Evolutionary conservation across 495 filamentous ascomycete genomes (phyloP).

Genomic region (Lineolata rhizophorae): DNA sequence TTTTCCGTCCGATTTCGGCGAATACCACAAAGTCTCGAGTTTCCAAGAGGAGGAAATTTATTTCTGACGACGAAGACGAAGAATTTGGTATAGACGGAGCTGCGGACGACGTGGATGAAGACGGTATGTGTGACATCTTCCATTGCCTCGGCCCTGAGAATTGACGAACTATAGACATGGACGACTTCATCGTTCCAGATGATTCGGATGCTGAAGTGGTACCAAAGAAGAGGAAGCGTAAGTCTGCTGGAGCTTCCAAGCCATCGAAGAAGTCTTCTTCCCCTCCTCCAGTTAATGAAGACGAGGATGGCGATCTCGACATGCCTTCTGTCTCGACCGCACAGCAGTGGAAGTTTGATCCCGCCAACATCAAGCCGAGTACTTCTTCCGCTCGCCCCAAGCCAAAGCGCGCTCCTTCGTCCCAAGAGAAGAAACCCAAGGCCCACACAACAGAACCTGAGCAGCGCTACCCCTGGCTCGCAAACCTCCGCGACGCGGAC

Average conservation of each 20-base stretch:
- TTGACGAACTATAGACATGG: conserved; percentile 35
- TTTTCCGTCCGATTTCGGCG: conserved; percentile 18
- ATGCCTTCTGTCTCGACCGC: conserved; percentile 50
- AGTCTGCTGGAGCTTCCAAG: conserved; percentile 28
- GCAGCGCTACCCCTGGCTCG: conserved; percentile 74
- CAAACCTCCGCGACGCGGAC: conserved; percentile 61
- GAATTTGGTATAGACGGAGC: conserved; percentile 40
- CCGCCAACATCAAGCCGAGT: conserved; percentile 41
- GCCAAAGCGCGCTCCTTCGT: conserved; percentile 15
- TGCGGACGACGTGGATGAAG: conserved; percentile 30
- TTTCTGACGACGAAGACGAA: conserved; percentile 38
- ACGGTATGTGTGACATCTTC: conserved; percentile 20
- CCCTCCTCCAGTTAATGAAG: conserved; percentile 12
- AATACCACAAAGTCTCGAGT: conserved; percentile 14
- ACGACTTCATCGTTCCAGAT: conserved; percentile 64
- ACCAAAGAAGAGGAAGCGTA: conserved; percentile 52
- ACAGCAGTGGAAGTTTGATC: conserved; percentile 69
- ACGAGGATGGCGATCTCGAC: conserved; percentile 29
- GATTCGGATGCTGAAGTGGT: conserved; percentile 58
- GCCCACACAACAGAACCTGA: conserved; percentile 60
- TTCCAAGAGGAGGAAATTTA: conserved; percentile 15
- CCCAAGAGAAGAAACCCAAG: conserved; percentile 42
- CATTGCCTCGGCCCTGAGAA: neutral
- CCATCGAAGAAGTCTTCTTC: conserved; percentile 31
- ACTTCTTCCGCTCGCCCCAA: conserved; percentile 26